Base-by-base conservation (phyloP, 2,329 filamentous ascomycete genomes). In the Aspergillus pseudonomiae region DNA sequence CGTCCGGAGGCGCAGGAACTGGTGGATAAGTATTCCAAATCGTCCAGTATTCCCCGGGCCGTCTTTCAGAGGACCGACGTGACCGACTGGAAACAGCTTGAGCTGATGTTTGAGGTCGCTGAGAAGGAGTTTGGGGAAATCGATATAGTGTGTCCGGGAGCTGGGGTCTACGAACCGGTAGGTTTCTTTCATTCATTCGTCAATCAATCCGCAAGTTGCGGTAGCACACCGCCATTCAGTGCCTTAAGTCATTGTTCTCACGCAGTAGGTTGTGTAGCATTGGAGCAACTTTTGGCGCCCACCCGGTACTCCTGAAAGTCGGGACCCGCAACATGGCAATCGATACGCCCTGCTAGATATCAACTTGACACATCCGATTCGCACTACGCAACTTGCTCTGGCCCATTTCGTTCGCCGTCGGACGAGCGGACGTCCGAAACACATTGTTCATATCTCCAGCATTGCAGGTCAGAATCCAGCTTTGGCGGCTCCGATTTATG, bases 331-430 rank as follows among this genome's bases (percentile, higher is more conserved):
- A 0, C 64, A 73, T 41, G 74, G 78, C 5, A 79, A 78, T 28
- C 75, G 80, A 60, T 84, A 84, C 66, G 77, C 78, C 32, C 48
- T 76, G 56, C 56, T 85, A 24, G 83, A 85, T 63, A 83, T 85
- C 71, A 85, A 85, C 64, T 63, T 85, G 57, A 82, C 80, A 0
- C 83, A 85, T 68, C 83, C 83, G 0, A 84, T 85, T 67, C 81
- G 83, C 50, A 75, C 79, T 11, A 84, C 82, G 1, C 83, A 85
- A 65, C 73, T 85, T 21, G 82, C 83, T 5, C 81, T 85, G 50
- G 75, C 78, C 3, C 79, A 83, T 67, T 85, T 84, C 70, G 72
- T 83, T n/a, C 69, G 67, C 7, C 57, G 69, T 36, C 68, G 67
- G 28, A 72, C 66, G 52, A 71, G 69, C 56, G 71, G 74, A 26